Percentiles rank a stretch among this genome's conserved stretches.
These are phyloP conservation scores for Oryza meridionalis DNA, from an alignment of 176 grass and related monocot species.

Conservation along the genomic window DNA sequence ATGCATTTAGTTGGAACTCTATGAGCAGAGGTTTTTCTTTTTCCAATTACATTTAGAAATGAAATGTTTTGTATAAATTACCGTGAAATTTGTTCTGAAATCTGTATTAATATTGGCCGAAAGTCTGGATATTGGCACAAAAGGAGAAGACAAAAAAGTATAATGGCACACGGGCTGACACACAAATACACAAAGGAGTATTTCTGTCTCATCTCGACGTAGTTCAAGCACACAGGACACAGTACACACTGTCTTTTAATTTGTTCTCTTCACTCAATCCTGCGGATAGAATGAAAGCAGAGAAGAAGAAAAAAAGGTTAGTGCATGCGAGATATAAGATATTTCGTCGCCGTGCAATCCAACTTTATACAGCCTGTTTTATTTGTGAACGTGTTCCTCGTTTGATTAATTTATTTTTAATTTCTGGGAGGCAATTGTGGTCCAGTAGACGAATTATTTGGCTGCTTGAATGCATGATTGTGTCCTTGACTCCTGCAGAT, in stretches of 20 bases:
- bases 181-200: too few species aligned
- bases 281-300: background rate
- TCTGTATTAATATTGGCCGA: background rate
- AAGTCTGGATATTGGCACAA: background rate
- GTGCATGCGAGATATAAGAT: background rate
- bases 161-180: background rate
- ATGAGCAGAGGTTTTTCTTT: background rate
- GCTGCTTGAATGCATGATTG: too few species aligned
- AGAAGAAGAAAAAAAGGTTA: background rate
- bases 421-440: background rate
- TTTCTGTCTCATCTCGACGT: too few species aligned
- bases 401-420: background rate
- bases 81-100: background rate
- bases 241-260: background rate
- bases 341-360: background rate
- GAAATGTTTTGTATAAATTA: background rate
- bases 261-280: slow-evolving; percentile 18
- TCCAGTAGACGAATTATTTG: background rate
- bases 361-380: background rate
- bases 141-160: background rate
- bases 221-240: background rate
- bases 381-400: background rate
- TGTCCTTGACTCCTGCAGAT: too few species aligned
- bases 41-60: background rate
- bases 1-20: too few species aligned